A percentile compares a stretch with the other conserved stretches of the same genome.
These are phyloP conservation scores for Pseudogymnoascus pannorum DNA, from an alignment of 2,329 filamentous ascomycete species.

Conservation along the genomic window DNA sequence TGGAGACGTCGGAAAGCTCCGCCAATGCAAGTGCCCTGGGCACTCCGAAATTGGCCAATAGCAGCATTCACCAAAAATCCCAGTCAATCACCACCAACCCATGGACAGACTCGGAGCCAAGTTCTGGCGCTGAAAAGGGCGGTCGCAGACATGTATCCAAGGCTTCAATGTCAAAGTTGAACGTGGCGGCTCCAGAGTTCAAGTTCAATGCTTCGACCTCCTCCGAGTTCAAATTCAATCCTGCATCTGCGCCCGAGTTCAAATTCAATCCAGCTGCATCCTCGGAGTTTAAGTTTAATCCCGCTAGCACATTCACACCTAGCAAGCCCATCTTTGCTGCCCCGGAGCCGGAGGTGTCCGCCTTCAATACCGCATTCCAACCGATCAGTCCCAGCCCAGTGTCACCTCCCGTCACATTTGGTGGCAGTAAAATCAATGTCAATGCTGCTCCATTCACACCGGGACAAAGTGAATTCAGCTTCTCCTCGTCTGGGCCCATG, in stretches of 20 bases:
- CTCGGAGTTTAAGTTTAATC: conserved; percentile 67
- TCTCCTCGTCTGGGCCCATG: conserved; percentile 57
- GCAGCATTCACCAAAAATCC: conserved; percentile 44
- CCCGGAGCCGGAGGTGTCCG: conserved; percentile 40
- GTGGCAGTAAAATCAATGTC: conserved; percentile 49
- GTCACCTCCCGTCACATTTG: conserved; percentile 24
- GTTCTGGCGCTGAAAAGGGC: conserved; percentile 29
- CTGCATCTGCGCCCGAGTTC: conserved; percentile 57
- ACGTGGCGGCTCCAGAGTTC: conserved; percentile 85
- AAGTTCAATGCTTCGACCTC: conserved; percentile 52
- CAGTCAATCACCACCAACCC: conserved; percentile 55
- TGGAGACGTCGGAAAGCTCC: conserved; percentile 57
- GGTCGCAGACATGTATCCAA: conserved; percentile 58
- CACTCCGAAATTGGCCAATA: conserved; percentile 49
- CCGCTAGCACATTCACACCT: conserved; percentile 43
- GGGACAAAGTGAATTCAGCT: conserved; percentile 56
- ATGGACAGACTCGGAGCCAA: conserved; percentile 48
- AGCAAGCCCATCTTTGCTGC: conserved; percentile 41
- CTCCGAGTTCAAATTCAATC: conserved; percentile 13
- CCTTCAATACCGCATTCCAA: conserved; percentile 18
- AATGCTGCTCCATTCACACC: conserved; percentile 67
- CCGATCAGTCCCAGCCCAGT: conserved; percentile 24
- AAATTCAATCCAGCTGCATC: conserved; percentile 80
- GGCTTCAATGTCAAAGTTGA: conserved; percentile 69
- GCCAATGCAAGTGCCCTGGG: conserved; percentile 68